Percentiles rank a stretch among this genome's conserved stretches.
Evolutionary conservation across 106 monocot genomes (phyloP).

Genomic region (Xerophyta viscosa): DNA sequence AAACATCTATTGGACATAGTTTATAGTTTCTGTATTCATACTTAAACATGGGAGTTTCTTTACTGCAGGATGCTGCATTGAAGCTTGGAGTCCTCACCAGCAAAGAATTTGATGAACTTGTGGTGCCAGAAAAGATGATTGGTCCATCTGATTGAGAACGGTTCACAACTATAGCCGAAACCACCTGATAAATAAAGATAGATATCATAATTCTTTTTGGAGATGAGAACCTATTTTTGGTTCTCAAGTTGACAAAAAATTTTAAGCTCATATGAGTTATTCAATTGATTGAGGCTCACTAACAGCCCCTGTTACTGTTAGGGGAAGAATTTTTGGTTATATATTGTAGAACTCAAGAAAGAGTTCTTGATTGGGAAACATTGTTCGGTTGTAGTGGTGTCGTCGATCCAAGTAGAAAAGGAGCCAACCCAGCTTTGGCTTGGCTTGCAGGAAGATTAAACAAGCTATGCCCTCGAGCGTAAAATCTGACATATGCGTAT

Average conservation of each 20-base stretch:
- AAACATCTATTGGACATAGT: not conserved
- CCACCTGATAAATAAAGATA: not conserved
- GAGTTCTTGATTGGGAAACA: too few relatives aligned
- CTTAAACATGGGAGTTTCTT: not conserved
- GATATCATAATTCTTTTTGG: not conserved
- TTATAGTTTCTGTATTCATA: not conserved
- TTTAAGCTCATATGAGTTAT: too few relatives aligned
- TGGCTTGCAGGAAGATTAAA: too few relatives aligned
- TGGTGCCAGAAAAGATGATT: constrained; percentile 49
- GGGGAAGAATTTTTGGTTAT: too few relatives aligned
- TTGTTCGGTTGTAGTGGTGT: too few relatives aligned
- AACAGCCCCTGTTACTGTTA: too few relatives aligned
- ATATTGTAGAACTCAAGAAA: too few relatives aligned
- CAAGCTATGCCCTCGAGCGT: too few relatives aligned
- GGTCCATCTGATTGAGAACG: constrained; percentile 28
- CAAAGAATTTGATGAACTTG: constrained; percentile 35
- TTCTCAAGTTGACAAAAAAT: not conserved
- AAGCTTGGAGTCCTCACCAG: constrained; percentile 36
- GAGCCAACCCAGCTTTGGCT: too few relatives aligned
- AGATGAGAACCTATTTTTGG: not conserved
- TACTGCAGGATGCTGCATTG: constrained; percentile 32
- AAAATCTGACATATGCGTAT: too few relatives aligned
- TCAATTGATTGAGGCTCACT: too few relatives aligned
- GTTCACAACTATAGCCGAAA: not conserved
- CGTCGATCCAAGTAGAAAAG: too few relatives aligned